These are phyloP conservation scores for Vitis hybrid DNA, from an alignment of 177 flowering plant species.

Conservation along the genomic window DNA sequence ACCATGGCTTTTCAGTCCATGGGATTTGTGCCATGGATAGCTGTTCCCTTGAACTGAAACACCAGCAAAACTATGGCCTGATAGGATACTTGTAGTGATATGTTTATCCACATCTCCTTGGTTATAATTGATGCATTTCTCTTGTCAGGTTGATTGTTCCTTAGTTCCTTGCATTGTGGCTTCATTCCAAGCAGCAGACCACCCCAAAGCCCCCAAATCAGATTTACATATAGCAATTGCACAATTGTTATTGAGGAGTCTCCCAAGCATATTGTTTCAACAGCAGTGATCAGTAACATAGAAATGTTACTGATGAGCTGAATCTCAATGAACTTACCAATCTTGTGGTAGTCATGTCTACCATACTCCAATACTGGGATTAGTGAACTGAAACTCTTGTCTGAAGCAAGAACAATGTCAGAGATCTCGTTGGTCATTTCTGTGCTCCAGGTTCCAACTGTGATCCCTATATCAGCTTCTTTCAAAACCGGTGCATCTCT, in stretches of 20 bases:
- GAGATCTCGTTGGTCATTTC: slow-evolving; percentile 12
- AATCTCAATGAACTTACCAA: slow-evolving; percentile 20
- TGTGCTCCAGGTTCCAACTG: not conserved
- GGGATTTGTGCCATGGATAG: not conserved
- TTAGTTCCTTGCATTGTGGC: not conserved
- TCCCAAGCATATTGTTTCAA: not conserved
- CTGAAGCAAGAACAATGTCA: slow-evolving; percentile 1
- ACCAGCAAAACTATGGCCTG: slow-evolving; percentile 10
- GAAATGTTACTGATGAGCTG: slow-evolving; percentile 18
- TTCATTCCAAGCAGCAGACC: slow-evolving; percentile 11
- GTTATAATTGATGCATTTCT: slow-evolving; percentile 13
- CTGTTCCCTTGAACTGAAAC: not conserved
- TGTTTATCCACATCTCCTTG: slow-evolving; percentile 8
- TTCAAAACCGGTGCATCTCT: slow-evolving; percentile 10
- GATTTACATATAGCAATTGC: slow-evolving; percentile 18
- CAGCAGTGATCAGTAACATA: slow-evolving; percentile 5
- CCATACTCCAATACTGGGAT: not conserved
- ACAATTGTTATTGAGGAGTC: slow-evolving; percentile 9
- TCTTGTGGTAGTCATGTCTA: slow-evolving; percentile 12
- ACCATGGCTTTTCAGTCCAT: slow-evolving; percentile 5
- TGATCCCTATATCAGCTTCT: slow-evolving; percentile 21
- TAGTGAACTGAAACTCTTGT: not conserved
- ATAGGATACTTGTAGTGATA: slow-evolving; percentile 5
- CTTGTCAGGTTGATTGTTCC: not conserved
- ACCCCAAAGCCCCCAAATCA: slow-evolving; percentile 12